These are phyloP conservation scores for Vanrija pseudolonga DNA, from an alignment of 1,284 basidiomycete species.

Conservation along the genomic window DNA sequence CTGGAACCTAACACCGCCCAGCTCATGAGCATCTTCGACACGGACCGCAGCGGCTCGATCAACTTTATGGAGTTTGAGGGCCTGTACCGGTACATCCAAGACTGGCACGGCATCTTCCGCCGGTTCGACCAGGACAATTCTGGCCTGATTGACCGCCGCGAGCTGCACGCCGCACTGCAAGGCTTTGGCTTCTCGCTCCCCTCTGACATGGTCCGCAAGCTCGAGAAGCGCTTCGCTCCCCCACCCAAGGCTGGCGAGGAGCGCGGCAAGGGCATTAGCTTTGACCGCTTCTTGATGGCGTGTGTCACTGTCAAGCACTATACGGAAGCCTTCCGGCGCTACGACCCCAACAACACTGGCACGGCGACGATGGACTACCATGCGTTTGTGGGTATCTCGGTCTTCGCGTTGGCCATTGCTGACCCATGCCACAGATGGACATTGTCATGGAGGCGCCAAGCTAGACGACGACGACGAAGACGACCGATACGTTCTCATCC, in stretches of 20 bases:
- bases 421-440: conserved; percentile 36
- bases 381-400: conserved; percentile 35
- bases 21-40: conserved; percentile 47
- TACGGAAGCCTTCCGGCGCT: conserved; percentile 47
- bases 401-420: neutral
- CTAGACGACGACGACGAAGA: neutral
- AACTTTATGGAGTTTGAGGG: conserved; percentile 50
- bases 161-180: conserved; percentile 47
- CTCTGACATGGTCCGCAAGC: conserved; percentile 43
- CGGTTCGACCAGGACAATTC: conserved; percentile 49
- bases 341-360: conserved; percentile 39
- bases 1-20: neutral
- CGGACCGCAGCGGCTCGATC: conserved; percentile 47
- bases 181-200: conserved; percentile 50
- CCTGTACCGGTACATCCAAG: conserved; percentile 50
- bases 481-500: too few relatives aligned
- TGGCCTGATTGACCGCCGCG: conserved; percentile 47
- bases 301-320: conserved; percentile 52
- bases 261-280: conserved; percentile 37
- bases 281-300: conserved; percentile 51
- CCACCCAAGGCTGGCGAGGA: conserved; percentile 34
- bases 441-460: conserved; percentile 41
- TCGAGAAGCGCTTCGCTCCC: conserved; percentile 47
- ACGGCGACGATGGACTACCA: conserved; percentile 46
- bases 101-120: conserved; percentile 50